phyloP scores from a whole-genome alignment of 352 stramenopile species.

The Phytophthora crassamura region DNA sequence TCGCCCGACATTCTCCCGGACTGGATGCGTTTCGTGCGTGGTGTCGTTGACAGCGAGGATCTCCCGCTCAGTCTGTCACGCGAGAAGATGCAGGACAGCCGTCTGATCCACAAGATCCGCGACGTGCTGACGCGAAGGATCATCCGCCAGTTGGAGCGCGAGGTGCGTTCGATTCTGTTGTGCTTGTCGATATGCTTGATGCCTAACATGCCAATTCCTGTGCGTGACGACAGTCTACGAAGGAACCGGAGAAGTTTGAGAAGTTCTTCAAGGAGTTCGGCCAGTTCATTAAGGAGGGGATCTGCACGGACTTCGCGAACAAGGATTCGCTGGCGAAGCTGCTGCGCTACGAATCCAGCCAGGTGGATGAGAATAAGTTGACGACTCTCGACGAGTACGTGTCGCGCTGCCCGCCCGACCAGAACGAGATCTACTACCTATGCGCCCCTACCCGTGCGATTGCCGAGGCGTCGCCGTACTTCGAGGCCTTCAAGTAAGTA shows the following conservation, averaged over 20 bases:
- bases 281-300: slow-evolving; percentile 98
- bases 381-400: slow-evolving; percentile 99
- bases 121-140: slow-evolving; percentile 96
- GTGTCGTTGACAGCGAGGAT: slow-evolving; percentile 97
- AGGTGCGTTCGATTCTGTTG: slow-evolving; percentile 40
- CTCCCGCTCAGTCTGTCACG: slow-evolving; percentile 98
- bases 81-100: slow-evolving; percentile 99
- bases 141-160: slow-evolving; percentile 87
- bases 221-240: slow-evolving; percentile 69
- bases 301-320: slow-evolving; percentile 95
- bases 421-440: slow-evolving; percentile 99
- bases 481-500: slow-evolving; percentile 98
- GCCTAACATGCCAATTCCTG: slow-evolving; percentile 6
- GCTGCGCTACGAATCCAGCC: slow-evolving; percentile 98
- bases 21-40: slow-evolving; percentile 95
- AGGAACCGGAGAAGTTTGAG: slow-evolving; percentile 97
- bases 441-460: slow-evolving; percentile 95
- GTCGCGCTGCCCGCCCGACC: slow-evolving; percentile 92
- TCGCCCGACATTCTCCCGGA: slow-evolving; percentile 97
- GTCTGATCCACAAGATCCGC: slow-evolving; percentile 96
- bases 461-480: slow-evolving; percentile 97
- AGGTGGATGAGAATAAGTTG: slow-evolving; percentile 90
- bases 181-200: neutral
- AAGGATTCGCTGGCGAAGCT: slow-evolving; percentile 96
- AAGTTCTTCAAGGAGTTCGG: slow-evolving; percentile 98